Evolutionary conservation across 352 stramenopile species (phyloP).

Genomic region (Aphanomyces invadans): DNA sequence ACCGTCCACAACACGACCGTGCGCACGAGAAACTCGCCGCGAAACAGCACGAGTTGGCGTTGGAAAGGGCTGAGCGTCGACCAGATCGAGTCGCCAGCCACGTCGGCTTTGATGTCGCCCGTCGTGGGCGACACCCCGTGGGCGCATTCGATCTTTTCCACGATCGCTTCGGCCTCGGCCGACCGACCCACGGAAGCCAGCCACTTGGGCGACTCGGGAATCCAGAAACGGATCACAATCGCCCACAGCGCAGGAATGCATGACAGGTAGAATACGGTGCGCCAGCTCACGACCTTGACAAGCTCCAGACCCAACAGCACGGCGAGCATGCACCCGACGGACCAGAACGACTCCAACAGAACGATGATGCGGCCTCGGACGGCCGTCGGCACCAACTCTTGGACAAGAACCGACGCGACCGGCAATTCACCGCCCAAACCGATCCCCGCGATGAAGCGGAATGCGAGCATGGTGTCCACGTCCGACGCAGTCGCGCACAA

Average conservation of each 20-base stretch:
- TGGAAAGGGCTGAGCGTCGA: constrained; percentile 34
- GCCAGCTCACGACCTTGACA: constrained; percentile 25
- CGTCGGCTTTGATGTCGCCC: neutral
- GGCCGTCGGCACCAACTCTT: constrained; percentile 54
- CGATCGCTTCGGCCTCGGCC: constrained; percentile 44
- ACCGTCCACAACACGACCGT: constrained; percentile 32
- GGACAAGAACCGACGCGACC: constrained; percentile 40
- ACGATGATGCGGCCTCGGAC: constrained; percentile 53
- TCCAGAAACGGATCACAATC: constrained; percentile 29
- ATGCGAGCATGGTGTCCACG: constrained; percentile 35
- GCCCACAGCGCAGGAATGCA: constrained; percentile 31
- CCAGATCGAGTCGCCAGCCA: neutral
- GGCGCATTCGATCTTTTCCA: constrained; percentile 48
- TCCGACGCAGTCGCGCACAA: constrained; percentile 31
- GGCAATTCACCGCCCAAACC: constrained; percentile 50
- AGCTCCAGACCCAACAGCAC: constrained; percentile 35
- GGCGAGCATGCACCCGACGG: constrained; percentile 36
- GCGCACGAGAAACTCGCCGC: constrained; percentile 29
- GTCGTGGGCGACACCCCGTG: constrained; percentile 40
- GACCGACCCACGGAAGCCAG: constrained; percentile 49
- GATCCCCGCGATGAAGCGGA: constrained; percentile 37
- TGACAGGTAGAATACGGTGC: constrained; percentile 22
- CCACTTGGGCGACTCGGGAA: constrained; percentile 64
- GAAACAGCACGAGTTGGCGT: constrained; percentile 48
- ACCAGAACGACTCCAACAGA: constrained; percentile 36